Conservation (phyloP, 2,329 filamentous ascomycete genomes). For the Colletotrichum sp. region DNA sequence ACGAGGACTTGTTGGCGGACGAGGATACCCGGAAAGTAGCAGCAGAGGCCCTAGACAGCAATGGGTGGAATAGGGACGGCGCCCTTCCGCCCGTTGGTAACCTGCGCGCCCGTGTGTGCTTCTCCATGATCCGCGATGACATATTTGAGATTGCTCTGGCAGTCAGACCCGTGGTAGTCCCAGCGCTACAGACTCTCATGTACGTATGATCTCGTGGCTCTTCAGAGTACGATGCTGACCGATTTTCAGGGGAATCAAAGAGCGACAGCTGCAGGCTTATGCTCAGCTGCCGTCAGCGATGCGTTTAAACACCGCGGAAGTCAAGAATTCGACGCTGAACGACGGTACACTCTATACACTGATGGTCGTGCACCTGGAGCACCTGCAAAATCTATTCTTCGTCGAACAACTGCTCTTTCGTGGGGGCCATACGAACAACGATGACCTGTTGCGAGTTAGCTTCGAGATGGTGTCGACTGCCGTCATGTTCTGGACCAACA, state of each 20-base stretch:
- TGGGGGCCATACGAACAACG: neutral
- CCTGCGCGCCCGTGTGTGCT: neutral
- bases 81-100: rapidly evolving
- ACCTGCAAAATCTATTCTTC: neutral
- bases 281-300: neutral
- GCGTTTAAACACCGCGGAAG: neutral
- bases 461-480: conserved; percentile 52
- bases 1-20: neutral
- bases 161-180: neutral
- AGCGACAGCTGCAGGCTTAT: neutral
- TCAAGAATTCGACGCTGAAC: neutral
- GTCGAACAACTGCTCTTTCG: neutral
- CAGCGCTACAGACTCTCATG: neutral
- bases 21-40: neutral
- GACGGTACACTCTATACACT: neutral
- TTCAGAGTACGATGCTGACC: neutral
- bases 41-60: neutral
- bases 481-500: conserved; percentile 52
- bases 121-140: neutral
- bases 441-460: conserved; percentile 32
- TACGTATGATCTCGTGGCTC: neutral
- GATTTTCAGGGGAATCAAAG: neutral
- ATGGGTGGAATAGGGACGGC: neutral
- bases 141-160: neutral
- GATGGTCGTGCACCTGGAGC: neutral